Percentiles rank a stretch among this genome's conserved stretches.
Evolutionary conservation across 148 eudicot genomes (phyloP).

Genomic region (Oxyria digyna): DNA sequence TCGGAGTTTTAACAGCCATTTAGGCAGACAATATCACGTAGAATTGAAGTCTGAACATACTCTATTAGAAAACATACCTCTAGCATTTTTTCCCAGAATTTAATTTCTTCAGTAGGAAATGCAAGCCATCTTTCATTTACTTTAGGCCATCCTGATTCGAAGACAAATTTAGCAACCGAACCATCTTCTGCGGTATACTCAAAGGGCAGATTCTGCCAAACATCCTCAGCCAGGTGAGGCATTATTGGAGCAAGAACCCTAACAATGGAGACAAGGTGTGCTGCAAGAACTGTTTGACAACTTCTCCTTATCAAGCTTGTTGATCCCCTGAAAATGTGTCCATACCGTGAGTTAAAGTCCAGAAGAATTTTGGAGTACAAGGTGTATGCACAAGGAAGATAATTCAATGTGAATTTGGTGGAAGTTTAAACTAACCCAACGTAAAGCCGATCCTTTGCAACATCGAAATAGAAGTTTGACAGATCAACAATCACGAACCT

Average conservation of each 20-base stretch:
- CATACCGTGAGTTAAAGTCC: neutral
- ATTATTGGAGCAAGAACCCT: constrained; percentile 81
- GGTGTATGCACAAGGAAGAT: too few species aligned
- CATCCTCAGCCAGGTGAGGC: constrained; percentile 97
- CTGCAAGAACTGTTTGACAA: constrained; percentile 94
- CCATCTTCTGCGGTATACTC: constrained; percentile 53
- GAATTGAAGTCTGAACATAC: neutral
- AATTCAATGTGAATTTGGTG: neutral
- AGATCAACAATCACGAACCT: constrained; percentile 92
- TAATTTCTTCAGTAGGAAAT: constrained; percentile 57
- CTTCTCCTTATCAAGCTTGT: constrained; percentile 70
- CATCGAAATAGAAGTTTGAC: constrained; percentile 93
- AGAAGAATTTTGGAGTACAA: neutral
- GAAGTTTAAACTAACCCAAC: constrained; percentile 49
- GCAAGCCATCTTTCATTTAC: constrained; percentile 59
- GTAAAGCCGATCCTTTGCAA: constrained; percentile 92
- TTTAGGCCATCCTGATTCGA: constrained; percentile 83
- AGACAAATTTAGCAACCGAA: constrained; percentile 46
- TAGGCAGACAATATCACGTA: neutral
- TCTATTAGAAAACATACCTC: constrained; percentile 41
- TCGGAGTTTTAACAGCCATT: neutral
- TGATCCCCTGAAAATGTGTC: constrained; percentile 44
- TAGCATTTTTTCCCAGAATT: constrained; percentile 65
- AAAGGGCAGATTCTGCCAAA: constrained; percentile 91
- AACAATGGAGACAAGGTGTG: constrained; percentile 62